phyloP scores from a whole-genome alignment of 163 green algal genomes.

The Scenedesmus sp. region DNA sequence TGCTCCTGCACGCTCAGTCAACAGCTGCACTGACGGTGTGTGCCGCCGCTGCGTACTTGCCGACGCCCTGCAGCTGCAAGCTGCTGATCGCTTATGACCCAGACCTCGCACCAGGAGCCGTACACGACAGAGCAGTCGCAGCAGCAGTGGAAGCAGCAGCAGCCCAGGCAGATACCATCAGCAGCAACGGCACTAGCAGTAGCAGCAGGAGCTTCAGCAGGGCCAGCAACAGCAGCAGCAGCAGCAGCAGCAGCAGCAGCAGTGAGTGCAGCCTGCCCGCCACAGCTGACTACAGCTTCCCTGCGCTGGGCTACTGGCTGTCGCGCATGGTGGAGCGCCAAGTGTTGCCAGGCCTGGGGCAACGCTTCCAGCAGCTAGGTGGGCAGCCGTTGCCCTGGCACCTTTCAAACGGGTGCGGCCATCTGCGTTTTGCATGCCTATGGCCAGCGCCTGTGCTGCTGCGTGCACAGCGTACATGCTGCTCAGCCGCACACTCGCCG shows the following conservation, averaged over 20 bases:
- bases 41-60: neutral
- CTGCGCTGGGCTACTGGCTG: constrained; percentile 56
- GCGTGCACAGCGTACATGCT: too few species aligned
- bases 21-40: neutral
- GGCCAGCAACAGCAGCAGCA: neutral
- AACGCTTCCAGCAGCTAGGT: constrained; percentile 6
- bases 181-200: constrained; percentile 20
- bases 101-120: neutral
- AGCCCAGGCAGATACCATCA: constrained; percentile 4
- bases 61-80: neutral
- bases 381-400: neutral
- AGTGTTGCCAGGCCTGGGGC: constrained; percentile 49
- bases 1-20: neutral
- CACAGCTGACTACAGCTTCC: constrained; percentile 37
- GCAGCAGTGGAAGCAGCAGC: constrained; percentile 13
- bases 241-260: neutral
- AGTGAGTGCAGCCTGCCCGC: neutral
- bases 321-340: constrained; percentile 1
- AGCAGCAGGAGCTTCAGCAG: neutral
- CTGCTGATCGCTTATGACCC: constrained; percentile 22
- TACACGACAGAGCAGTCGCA: neutral
- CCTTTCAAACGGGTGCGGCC: neutral
- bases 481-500: too few species aligned
- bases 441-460: too few species aligned
- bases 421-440: too few species aligned